Evolutionary conservation across 345 rosid genomes (phyloP).

Genomic region (Melastoma malabathricum): DNA sequence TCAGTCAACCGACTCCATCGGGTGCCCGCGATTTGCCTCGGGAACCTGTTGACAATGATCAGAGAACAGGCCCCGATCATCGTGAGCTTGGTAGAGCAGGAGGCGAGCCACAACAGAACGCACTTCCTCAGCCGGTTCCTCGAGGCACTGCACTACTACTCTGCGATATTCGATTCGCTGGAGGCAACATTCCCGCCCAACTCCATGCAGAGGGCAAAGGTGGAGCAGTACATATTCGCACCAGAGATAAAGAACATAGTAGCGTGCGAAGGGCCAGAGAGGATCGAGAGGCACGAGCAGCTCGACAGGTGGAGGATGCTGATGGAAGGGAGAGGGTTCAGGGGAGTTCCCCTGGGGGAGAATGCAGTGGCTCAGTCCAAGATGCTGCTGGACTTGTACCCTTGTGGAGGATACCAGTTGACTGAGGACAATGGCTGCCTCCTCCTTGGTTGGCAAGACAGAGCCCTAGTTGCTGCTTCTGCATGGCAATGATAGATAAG

Average conservation of each 20-base stretch:
- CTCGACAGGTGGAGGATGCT: constrained; percentile 53
- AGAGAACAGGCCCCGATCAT: constrained; percentile 55
- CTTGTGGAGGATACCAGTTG: constrained; percentile 41
- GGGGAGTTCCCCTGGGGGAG: constrained; percentile 34
- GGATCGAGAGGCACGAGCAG: constrained; percentile 43
- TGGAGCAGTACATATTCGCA: constrained; percentile 43
- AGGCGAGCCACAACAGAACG: constrained; percentile 53
- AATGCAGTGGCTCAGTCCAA: constrained; percentile 53
- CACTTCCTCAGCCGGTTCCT: constrained; percentile 47
- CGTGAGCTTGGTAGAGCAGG: constrained; percentile 41
- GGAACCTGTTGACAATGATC: constrained; percentile 35
- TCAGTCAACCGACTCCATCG: constrained; percentile 38
- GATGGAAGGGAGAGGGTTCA: constrained; percentile 54
- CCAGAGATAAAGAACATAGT: constrained; percentile 50
- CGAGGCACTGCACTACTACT: constrained; percentile 49
- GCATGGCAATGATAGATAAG: constrained; percentile 46
- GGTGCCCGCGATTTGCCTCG: constrained; percentile 31
- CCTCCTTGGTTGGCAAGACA: constrained; percentile 57
- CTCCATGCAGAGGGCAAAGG: constrained; percentile 44
- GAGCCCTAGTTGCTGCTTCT: constrained; percentile 45
- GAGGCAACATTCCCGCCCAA: constrained; percentile 43
- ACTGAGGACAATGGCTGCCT: constrained; percentile 49
- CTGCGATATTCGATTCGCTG: constrained; percentile 41
- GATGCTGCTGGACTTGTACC: constrained; percentile 33
- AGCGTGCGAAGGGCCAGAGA: constrained; percentile 46